phyloP scores from a whole-genome alignment of 2,329 filamentous ascomycete species.

The Nothomitra cinnamomea region DNA sequence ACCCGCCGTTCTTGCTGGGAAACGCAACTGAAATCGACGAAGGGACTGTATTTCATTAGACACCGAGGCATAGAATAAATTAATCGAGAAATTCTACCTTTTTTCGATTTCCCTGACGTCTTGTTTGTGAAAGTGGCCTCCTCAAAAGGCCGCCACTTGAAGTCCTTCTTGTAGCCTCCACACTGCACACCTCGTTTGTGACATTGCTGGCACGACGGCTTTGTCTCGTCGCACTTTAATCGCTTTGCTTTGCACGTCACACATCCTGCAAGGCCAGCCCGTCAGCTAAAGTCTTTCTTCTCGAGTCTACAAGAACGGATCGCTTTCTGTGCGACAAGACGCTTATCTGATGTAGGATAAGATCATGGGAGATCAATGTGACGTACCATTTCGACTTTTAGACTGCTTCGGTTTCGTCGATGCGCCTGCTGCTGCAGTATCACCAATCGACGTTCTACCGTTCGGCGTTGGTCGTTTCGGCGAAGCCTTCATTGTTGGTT shows the following conservation, averaged over 20 bases:
- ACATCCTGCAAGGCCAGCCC: constrained; percentile 36
- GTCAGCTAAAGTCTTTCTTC: constrained; percentile 4
- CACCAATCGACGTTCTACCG: constrained; percentile 16
- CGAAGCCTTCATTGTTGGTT: constrained; percentile 11
- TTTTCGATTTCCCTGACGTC: constrained; percentile 12
- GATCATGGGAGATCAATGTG: constrained; percentile 8
- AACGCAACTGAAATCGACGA: background rate
- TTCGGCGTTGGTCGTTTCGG: constrained; percentile 12
- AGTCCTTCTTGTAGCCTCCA: constrained; percentile 58
- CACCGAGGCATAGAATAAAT: background rate
- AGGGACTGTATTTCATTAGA: background rate
- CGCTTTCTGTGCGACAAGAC: background rate
- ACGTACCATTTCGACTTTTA: constrained; percentile 58
- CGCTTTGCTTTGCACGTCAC: constrained; percentile 58
- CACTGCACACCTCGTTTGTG: constrained; percentile 46
- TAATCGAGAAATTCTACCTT: constrained; percentile 7
- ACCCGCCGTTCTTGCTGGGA: background rate
- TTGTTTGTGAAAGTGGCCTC: constrained; percentile 38
- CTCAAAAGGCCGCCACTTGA: constrained; percentile 58
- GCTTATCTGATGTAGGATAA: constrained; percentile 5
- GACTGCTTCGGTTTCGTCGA: constrained; percentile 50
- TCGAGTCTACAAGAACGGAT: background rate
- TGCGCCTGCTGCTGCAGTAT: constrained; percentile 18
- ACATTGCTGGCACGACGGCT: constrained; percentile 51
- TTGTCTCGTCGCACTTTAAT: constrained; percentile 57